Conservation (phyloP, 2,329 filamentous ascomycete genomes). For the Gnomoniopsis smithogilvyi region DNA sequence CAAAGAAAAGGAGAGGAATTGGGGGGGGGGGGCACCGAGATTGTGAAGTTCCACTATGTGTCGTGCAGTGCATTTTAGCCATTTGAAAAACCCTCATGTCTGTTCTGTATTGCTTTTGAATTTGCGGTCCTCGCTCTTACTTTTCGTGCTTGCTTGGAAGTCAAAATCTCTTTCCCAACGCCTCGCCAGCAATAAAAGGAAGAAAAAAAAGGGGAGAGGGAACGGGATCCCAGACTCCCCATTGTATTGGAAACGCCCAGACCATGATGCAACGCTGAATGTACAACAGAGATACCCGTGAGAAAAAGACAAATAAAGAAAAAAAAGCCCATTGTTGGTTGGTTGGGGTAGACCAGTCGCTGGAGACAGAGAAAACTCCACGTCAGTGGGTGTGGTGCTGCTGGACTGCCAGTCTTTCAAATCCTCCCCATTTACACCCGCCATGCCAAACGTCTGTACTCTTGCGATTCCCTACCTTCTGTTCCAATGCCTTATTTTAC, state of each 20-base stretch:
- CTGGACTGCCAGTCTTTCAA: not conserved
- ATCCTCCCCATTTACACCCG: not conserved
- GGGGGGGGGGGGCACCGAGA: too few relatives aligned
- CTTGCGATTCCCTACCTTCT: not conserved
- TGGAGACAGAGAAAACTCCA: not conserved
- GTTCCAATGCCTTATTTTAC: not conserved
- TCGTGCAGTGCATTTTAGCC: not conserved
- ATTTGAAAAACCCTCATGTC: not conserved
- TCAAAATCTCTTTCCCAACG: not conserved
- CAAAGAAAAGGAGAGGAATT: not conserved
- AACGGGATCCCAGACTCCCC: not conserved
- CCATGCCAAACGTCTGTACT: not conserved
- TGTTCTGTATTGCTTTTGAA: not conserved
- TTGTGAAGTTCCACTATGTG: not conserved
- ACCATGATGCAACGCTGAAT: constrained; percentile 4
- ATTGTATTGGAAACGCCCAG: not conserved
- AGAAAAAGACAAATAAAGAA: not conserved
- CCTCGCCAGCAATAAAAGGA: too few relatives aligned
- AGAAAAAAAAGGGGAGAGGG: not conserved
- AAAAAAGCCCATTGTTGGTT: not conserved
- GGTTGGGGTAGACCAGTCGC: not conserved
- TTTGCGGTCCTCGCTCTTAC: not conserved
- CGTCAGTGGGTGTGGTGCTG: constrained; percentile 1
- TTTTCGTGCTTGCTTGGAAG: not conserved
- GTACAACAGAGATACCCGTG: not conserved